phyloP scores from a whole-genome alignment of 306 rosid species.

The Argentina anserina region DNA sequence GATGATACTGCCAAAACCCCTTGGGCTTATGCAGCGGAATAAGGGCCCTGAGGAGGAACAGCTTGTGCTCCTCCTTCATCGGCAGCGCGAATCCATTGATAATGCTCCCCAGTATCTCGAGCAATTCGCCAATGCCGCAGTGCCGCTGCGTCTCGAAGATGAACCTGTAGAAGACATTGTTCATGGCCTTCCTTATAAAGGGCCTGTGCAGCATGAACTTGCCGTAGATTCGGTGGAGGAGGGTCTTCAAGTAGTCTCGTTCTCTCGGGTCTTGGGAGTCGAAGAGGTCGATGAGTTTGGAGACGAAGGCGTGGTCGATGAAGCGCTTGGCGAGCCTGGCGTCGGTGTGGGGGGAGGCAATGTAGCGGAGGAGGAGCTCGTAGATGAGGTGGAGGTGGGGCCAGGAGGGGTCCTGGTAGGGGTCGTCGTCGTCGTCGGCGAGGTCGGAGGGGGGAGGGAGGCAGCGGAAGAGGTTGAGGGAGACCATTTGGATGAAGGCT shows the following conservation, averaged over 20 bases:
- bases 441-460: constrained; percentile 42
- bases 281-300: constrained; percentile 53
- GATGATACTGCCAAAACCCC: constrained; percentile 37
- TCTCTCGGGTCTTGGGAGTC: constrained; percentile 76
- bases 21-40: constrained; percentile 71
- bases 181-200: constrained; percentile 61
- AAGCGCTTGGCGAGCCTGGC: constrained; percentile 45
- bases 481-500: constrained; percentile 56
- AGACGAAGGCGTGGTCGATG: constrained; percentile 53
- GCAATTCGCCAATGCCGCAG: constrained; percentile 57
- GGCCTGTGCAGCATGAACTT: constrained; percentile 78
- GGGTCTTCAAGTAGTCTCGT: constrained; percentile 58
- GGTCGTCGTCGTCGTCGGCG: constrained; percentile 56
- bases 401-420: constrained; percentile 53
- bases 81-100: constrained; percentile 69
- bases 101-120: constrained; percentile 64
- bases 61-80: constrained; percentile 69
- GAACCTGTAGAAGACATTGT: constrained; percentile 58
- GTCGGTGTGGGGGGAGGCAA: constrained; percentile 57
- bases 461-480: constrained; percentile 65
- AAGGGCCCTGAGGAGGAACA: constrained; percentile 55
- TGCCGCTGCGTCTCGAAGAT: constrained; percentile 68
- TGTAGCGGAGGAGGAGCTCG: constrained; percentile 52
- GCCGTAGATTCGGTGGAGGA: constrained; percentile 63
- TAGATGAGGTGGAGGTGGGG: constrained; percentile 61